A percentile compares a stretch with the other conserved stretches of the same genome.
Conservation (phyloP, 352 stramenopile genomes). For the Lagenidium sp. region DNA sequence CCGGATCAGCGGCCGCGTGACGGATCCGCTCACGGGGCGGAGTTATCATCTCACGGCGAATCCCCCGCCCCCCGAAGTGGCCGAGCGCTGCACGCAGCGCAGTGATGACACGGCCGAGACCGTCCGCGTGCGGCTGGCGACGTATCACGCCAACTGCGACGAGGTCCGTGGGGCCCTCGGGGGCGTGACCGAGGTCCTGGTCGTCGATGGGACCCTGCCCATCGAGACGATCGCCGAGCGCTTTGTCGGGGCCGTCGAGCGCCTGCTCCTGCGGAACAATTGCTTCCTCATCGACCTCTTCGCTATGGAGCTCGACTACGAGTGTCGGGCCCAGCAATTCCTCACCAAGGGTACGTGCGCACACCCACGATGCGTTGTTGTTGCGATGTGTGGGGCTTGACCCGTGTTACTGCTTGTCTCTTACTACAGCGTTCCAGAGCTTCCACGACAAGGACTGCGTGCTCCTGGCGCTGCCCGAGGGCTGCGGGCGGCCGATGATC, state of each 20-base stretch:
- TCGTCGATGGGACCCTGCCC: slow-evolving; percentile 31
- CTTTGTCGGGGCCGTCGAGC: slow-evolving; percentile 41
- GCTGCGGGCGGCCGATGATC: slow-evolving; percentile 26
- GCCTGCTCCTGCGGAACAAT: slow-evolving; percentile 51
- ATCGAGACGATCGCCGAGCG: slow-evolving; percentile 47
- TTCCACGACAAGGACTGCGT: slow-evolving; percentile 53
- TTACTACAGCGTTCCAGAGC: slow-evolving; percentile 31
- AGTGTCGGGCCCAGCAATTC: slow-evolving; percentile 38
- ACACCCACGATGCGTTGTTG: no score
- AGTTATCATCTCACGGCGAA: slow-evolving; percentile 90
- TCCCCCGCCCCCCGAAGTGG: slow-evolving; percentile 58
- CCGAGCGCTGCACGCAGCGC: slow-evolving; percentile 43
- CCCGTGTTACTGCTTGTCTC: background rate
- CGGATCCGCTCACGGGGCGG: slow-evolving; percentile 89
- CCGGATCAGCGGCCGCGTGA: slow-evolving; percentile 87
- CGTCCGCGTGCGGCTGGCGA: slow-evolving; percentile 75
- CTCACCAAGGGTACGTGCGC: slow-evolving; percentile 34
- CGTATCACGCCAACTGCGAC: slow-evolving; percentile 72
- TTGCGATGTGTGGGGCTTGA: no score
- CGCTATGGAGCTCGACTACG: slow-evolving; percentile 26
- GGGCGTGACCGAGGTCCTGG: slow-evolving; percentile 32
- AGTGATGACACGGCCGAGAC: slow-evolving; percentile 90
- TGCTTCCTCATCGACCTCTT: slow-evolving; percentile 44
- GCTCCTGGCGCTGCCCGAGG: slow-evolving; percentile 38
- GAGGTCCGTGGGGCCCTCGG: slow-evolving; percentile 27